Percentiles rank a stretch among this genome's conserved stretches.
Evolutionary conservation across 2,329 filamentous ascomycete species (phyloP).

Genomic region (Diaporthe nobilis): DNA sequence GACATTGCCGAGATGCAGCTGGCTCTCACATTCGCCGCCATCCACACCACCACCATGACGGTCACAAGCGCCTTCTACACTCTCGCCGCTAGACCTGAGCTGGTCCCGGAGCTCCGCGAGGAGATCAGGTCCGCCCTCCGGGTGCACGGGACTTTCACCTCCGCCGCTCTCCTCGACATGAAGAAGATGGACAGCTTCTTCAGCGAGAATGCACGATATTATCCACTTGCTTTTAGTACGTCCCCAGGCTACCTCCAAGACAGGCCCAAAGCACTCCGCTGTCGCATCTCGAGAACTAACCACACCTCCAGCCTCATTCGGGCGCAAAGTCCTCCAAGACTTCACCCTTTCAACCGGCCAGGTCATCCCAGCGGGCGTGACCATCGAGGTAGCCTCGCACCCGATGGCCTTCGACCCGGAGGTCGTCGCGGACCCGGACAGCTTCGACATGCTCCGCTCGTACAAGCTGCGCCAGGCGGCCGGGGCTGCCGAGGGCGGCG

Average conservation of each 20-base stretch:
- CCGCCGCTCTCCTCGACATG: conserved; percentile 49
- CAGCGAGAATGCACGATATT: conserved; percentile 49
- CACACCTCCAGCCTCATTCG: conserved; percentile 54
- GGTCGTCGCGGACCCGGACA: conserved; percentile 52
- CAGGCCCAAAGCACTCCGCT: no score
- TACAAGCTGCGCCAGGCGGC: conserved; percentile 51
- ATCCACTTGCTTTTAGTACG: conserved; percentile 45
- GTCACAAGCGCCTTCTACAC: conserved; percentile 66
- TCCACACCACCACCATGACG: conserved; percentile 64
- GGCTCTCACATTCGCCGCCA: conserved; percentile 62
- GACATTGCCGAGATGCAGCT: conserved; percentile 59
- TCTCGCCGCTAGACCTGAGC: conserved; percentile 64
- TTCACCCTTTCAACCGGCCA: conserved; percentile 69
- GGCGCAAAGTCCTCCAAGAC: conserved; percentile 63
- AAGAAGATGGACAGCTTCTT: conserved; percentile 52
- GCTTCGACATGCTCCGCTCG: conserved; percentile 57
- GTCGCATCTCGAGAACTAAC: neutral
- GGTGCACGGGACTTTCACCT: conserved; percentile 49
- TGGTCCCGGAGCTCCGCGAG: conserved; percentile 64
- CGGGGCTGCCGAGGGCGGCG: conserved; percentile 48
- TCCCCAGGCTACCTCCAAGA: no score
- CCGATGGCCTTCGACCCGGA: conserved; percentile 55
- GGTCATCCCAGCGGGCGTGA: conserved; percentile 59
- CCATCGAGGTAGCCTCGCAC: conserved; percentile 57
- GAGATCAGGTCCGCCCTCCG: conserved; percentile 60